A percentile compares a stretch with the other conserved stretches of the same genome.
phyloP scores from a whole-genome alignment of 257 asterid genomes.

The Primulina eburnea region DNA sequence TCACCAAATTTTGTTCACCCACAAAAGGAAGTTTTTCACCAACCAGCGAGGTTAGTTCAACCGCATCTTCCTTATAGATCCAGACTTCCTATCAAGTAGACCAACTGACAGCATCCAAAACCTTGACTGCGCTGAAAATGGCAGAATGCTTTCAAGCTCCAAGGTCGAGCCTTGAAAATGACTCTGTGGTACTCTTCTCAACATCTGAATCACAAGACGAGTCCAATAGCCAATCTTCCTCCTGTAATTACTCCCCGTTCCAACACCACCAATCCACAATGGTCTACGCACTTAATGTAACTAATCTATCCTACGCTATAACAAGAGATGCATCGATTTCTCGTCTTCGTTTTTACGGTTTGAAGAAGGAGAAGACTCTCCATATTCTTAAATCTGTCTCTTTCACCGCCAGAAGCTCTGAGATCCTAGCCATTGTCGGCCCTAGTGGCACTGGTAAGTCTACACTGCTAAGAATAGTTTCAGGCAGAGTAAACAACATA shows the following conservation, averaged over 20 bases:
- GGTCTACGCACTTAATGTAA: constrained; percentile 43
- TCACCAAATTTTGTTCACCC: constrained; percentile 43
- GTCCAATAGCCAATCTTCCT: constrained; percentile 56
- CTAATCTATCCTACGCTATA: constrained; percentile 63
- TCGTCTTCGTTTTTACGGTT: constrained; percentile 6
- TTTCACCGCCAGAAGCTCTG: constrained; percentile 62
- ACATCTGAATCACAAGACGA: constrained; percentile 58
- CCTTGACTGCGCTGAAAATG: constrained; percentile 30
- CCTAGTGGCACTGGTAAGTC: constrained; percentile 92
- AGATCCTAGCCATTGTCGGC: constrained; percentile 71
- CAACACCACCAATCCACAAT: constrained; percentile 32
- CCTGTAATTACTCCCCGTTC: constrained; percentile 54
- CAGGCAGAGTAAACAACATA: constrained; percentile 54
- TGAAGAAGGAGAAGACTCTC: constrained; percentile 38
- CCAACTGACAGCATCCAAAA: constrained; percentile 1
- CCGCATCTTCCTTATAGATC: constrained; percentile 40
- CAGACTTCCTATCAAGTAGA: constrained; percentile 3
- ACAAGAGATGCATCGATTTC: constrained; percentile 28
- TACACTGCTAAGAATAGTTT: constrained; percentile 54
- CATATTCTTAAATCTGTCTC: constrained; percentile 62
- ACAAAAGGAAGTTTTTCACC: constrained; percentile 20
- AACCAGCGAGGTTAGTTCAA: constrained; percentile 47
- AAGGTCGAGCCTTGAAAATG: constrained; percentile 49
- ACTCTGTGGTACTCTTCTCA: constrained; percentile 62
- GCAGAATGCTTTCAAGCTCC: constrained; percentile 50